phyloP scores from a whole-genome alignment of 192 early-diverging fungal species.

The Cladochytrium replicatum region DNA sequence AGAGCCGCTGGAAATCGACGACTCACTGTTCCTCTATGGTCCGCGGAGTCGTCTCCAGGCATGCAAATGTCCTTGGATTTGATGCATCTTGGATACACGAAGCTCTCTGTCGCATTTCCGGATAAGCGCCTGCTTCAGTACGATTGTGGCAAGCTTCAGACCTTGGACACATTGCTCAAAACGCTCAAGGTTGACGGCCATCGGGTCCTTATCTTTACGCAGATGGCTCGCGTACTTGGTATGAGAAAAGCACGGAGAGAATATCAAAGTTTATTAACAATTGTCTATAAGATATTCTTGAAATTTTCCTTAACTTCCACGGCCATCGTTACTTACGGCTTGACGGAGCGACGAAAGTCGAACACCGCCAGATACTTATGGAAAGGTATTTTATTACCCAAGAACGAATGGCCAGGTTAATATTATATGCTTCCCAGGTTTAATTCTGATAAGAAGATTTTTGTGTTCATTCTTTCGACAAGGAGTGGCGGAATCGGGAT shows the following conservation, averaged over 20 bases:
- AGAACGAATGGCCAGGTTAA: not conserved
- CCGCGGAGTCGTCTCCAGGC: slow-evolving; percentile 62
- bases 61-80: too few species aligned
- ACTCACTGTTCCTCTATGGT: too few species aligned
- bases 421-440: slow-evolving; percentile 41
- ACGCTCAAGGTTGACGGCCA: slow-evolving; percentile 70
- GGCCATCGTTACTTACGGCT: too few species aligned
- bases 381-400: slow-evolving; percentile 1
- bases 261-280: slow-evolving; percentile 20
- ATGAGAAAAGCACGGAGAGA: too few species aligned
- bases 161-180: slow-evolving; percentile 73
- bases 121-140: slow-evolving; percentile 61
- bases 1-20: not conserved
- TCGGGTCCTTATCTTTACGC: slow-evolving; percentile 90
- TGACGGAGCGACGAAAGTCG: slow-evolving; percentile 19
- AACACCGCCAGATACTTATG: slow-evolving; percentile 12
- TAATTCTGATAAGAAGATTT: slow-evolving; percentile 17
- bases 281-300: not conserved
- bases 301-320: not conserved
- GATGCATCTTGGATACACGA: slow-evolving; percentile 45
- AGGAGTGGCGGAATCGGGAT: slow-evolving; percentile 94
- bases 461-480: slow-evolving; percentile 85
- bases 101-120: slow-evolving; percentile 71
- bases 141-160: slow-evolving; percentile 83
- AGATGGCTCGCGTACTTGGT: slow-evolving; percentile 82